A percentile compares a stretch with the other conserved stretches of the same genome.
phyloP scores from a whole-genome alignment of 495 filamentous ascomycete species.

The Tricharina praecox region DNA sequence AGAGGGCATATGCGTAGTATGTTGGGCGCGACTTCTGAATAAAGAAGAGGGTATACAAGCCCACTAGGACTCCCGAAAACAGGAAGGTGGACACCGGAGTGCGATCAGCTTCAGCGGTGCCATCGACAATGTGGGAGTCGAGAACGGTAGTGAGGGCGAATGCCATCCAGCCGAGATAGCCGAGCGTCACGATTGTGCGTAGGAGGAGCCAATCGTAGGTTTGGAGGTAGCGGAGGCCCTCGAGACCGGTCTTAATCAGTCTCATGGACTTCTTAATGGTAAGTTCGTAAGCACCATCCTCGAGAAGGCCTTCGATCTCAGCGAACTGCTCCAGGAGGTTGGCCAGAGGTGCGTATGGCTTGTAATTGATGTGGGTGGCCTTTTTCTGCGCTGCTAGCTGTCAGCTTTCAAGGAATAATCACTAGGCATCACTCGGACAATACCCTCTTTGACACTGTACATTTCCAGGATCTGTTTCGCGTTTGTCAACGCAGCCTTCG shows the following conservation, averaged over 20 bases:
- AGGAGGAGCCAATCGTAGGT: slow-evolving; percentile 98
- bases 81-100: slow-evolving; percentile 41
- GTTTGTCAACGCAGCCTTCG: slow-evolving; percentile 72
- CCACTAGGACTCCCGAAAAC: slow-evolving; percentile 60
- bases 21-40: slow-evolving; percentile 63
- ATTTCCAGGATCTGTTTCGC: slow-evolving; percentile 83
- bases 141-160: slow-evolving; percentile 86
- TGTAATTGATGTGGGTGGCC: slow-evolving; percentile 54
- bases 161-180: slow-evolving; percentile 92
- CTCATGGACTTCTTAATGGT: slow-evolving; percentile 61
- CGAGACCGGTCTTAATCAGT: slow-evolving; percentile 57
- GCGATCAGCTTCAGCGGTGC: slow-evolving; percentile 47
- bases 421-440: slow-evolving; percentile 7
- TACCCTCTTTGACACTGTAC: slow-evolving; percentile 78
- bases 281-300: slow-evolving; percentile 45
- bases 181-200: slow-evolving; percentile 74
- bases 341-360: slow-evolving; percentile 46
- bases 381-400: slow-evolving; percentile 45
- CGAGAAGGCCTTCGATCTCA: slow-evolving; percentile 50
- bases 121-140: slow-evolving; percentile 73
- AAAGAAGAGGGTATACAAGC: slow-evolving; percentile 59
- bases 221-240: slow-evolving; percentile 84
- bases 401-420: slow-evolving; percentile 7
- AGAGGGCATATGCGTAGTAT: slow-evolving; percentile 86
- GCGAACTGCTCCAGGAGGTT: slow-evolving; percentile 50